Conservation (phyloP, 2,329 filamentous ascomycete genomes). For the Claviceps capensis region DNA sequence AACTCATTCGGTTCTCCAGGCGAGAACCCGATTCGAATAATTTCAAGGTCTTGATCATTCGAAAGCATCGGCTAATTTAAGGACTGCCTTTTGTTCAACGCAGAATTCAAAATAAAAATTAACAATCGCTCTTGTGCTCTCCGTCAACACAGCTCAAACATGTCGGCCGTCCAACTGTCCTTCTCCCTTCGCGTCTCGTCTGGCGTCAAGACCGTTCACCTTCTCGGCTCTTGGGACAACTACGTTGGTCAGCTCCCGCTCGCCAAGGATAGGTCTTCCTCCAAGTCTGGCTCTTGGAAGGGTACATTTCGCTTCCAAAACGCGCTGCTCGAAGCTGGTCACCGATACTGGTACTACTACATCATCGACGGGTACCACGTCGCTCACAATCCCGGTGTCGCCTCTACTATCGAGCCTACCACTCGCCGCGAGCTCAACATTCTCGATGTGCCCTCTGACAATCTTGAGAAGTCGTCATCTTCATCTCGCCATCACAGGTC, state of each 20-base stretch:
- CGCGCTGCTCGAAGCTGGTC: slow-evolving; percentile 69
- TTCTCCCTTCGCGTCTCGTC: slow-evolving; percentile 95
- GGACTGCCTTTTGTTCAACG: not conserved
- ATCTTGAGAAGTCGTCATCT: slow-evolving; percentile 29
- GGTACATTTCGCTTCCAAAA: slow-evolving; percentile 94
- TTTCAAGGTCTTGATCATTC: slow-evolving; percentile 19
- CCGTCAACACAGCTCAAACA: slow-evolving; percentile 32
- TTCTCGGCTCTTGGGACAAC: slow-evolving; percentile 97
- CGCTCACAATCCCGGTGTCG: slow-evolving; percentile 84
- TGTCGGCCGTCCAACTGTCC: slow-evolving; percentile 86
- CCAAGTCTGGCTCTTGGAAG: slow-evolving; percentile 86
- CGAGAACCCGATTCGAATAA: slow-evolving; percentile 9
- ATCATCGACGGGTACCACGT: slow-evolving; percentile 99
- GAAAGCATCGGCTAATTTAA: not conserved
- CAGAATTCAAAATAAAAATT: no score
- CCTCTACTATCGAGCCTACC: slow-evolving; percentile 85
- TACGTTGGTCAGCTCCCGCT: slow-evolving; percentile 91
- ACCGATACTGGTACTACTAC: slow-evolving; percentile 99
- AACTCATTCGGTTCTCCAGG: not conserved
- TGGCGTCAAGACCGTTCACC: slow-evolving; percentile 92
- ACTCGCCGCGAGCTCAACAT: slow-evolving; percentile 96
- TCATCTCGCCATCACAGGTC: slow-evolving; percentile 20
- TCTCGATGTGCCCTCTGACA: slow-evolving; percentile 65
- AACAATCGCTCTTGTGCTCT: no score
- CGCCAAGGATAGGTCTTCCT: slow-evolving; percentile 69